These are phyloP conservation scores for Cyclotella choctawhatcheeana DNA, from an alignment of 108 stramenopile species.

Conservation along the genomic window DNA sequence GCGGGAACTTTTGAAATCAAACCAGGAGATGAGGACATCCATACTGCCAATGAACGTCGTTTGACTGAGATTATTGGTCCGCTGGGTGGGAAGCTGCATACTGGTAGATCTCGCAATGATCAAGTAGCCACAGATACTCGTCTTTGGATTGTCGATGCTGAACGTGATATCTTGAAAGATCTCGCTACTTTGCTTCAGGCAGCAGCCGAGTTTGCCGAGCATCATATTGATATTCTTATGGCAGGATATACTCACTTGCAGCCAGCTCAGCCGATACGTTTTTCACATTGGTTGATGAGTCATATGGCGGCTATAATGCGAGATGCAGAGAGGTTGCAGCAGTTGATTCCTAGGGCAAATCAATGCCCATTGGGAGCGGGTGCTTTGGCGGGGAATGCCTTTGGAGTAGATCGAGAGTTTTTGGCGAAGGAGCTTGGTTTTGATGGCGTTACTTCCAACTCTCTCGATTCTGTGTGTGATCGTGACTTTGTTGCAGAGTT, in stretches of 20 bases:
- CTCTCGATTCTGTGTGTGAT: conserved; percentile 97
- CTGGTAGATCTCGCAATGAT: conserved; percentile 96
- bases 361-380: conserved; percentile 96
- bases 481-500: conserved; percentile 99
- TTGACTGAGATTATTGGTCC: conserved; percentile 96
- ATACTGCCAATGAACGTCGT: conserved; percentile 99
- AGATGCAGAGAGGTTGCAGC: conserved; percentile 92
- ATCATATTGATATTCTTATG: conserved; percentile 94
- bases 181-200: conserved; percentile 76
- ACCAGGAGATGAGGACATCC: conserved; percentile 98
- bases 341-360: conserved; percentile 90
- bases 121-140: conserved; percentile 98
- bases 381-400: conserved; percentile 98
- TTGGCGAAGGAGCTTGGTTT: conserved; percentile 94
- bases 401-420: conserved; percentile 95
- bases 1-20: conserved; percentile 86
- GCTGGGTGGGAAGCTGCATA: conserved; percentile 96
- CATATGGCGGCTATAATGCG: conserved; percentile 92
- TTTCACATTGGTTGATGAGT: conserved; percentile 96
- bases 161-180: conserved; percentile 80
- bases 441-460: conserved; percentile 92
- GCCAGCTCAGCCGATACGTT: conserved; percentile 97
- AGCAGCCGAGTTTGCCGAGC: conserved; percentile 73
- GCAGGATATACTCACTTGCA: conserved; percentile 99
- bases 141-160: conserved; percentile 92